Evolutionary conservation across 768 basidiomycete genomes (phyloP), one percentile per base, ranked within the genome.

Genomic region (Lactarius evosmus): DNA sequence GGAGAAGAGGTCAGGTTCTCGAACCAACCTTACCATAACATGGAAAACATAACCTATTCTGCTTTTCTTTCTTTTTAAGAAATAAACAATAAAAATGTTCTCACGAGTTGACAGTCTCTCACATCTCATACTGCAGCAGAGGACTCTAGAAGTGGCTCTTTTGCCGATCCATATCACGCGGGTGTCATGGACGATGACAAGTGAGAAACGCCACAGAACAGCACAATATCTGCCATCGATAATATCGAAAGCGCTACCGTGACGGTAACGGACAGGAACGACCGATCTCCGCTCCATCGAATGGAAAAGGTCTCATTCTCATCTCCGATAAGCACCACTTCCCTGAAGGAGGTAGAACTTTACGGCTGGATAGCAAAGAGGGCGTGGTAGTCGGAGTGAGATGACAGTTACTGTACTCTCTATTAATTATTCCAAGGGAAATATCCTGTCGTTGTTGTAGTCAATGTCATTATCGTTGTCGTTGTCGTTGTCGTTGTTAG

Each of bases 151-250:
- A 27, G 46, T 34, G 44, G 22, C 32, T 19, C 32, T 27, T 19
- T 19, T 27, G 59, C 38, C 58, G 50, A 52, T 53, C 36, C 30
- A 52, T 38, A 50, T 60, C 50, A 51, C 50, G 58, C 58, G 58
- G 29, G 58, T 60, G 60, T 54, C 52, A 54, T 54, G 60, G 52
- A 61, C 27, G 60, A 61, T 61, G 60, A 61, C 60, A 61, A 27
- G 27, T 19, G 25, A 7, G 7, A 2, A 2, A 53, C 60, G 51
- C 51, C 51, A 60, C 60, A 49, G 46, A 49, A 49, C 22, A 49
- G 44, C 22, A 49, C 46, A 49, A 2, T 11, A 46, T 11, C 22
- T n/a, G 51, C 60, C 60, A 62, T 62, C 61, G 61, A 56, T 58
- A 58, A 56, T 58, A 58, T 44, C n/a, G 59, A 40, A 38, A 14